Evolutionary conservation across 2,329 filamentous ascomycete genomes (phyloP).

Genomic region (Alternaria rosae): DNA sequence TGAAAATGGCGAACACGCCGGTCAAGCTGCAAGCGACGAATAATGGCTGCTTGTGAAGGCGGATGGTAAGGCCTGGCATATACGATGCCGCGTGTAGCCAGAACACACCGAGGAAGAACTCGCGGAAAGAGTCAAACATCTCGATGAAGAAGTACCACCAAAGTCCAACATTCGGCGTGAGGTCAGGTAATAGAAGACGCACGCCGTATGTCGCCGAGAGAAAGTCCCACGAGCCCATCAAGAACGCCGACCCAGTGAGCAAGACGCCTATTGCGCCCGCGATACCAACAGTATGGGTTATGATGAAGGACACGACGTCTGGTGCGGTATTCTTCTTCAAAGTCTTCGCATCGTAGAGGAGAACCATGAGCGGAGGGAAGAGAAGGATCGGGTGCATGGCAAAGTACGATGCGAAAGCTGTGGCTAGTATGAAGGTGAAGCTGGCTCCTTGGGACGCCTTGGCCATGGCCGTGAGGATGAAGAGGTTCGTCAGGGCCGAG

Average conservation of each 20-base stretch:
- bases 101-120: conserved; percentile 97
- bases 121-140: conserved; percentile 97
- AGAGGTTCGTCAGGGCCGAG: conserved; percentile 85
- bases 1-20: conserved; percentile 93
- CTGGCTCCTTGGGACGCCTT: conserved; percentile 77
- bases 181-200: conserved; percentile 86
- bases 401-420: conserved; percentile 88
- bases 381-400: conserved; percentile 91
- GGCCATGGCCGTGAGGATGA: conserved; percentile 82
- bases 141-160: conserved; percentile 99
- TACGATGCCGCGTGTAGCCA: conserved; percentile 95
- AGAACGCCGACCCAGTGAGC: conserved; percentile 73
- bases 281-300: conserved; percentile 63
- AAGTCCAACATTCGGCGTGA: conserved; percentile 92
- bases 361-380: conserved; percentile 79
- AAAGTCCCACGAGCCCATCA: conserved; percentile 88
- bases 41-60: conserved; percentile 83
- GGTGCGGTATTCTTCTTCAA: conserved; percentile 38
- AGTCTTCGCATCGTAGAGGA: conserved; percentile 67
- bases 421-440: conserved; percentile 79
- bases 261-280: conserved; percentile 59
- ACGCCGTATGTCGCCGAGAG: conserved; percentile 89
- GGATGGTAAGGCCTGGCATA: conserved; percentile 82
- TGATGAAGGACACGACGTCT: conserved; percentile 59
- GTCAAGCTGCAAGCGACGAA: conserved; percentile 85